These are phyloP conservation scores for Cutaneotrichosporon sp. DNA, from an alignment of 1,284 basidiomycete species.

Conservation along the genomic window DNA sequence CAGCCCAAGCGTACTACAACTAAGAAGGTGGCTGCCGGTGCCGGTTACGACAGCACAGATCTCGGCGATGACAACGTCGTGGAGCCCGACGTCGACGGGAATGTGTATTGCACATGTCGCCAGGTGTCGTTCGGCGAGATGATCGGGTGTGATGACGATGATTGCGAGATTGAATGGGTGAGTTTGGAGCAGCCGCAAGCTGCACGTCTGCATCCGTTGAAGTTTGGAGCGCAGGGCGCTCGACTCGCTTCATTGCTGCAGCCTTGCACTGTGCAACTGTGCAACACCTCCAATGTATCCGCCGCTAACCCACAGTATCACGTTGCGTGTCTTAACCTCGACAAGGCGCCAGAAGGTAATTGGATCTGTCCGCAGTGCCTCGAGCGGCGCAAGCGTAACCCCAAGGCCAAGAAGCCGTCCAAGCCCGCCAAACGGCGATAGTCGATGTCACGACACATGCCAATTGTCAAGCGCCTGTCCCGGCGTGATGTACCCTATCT, in stretches of 20 bases:
- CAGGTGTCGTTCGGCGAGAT: conserved; percentile 76
- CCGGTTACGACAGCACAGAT: conserved; percentile 25
- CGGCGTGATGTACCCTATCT: not conserved
- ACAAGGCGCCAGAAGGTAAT: conserved; percentile 63
- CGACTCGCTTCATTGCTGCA: too few species aligned
- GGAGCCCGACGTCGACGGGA: conserved; percentile 57
- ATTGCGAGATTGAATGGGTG: conserved; percentile 92
- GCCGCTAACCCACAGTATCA: conserved; percentile 63
- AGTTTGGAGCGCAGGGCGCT: not conserved
- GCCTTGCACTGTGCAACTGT: too few species aligned
- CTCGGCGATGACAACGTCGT: conserved; percentile 37
- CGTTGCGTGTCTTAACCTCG: conserved; percentile 69
- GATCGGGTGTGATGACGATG: conserved; percentile 91
- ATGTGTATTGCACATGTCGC: conserved; percentile 83
- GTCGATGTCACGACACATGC: too few species aligned
- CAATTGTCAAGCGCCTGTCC: too few species aligned
- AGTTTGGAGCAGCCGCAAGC: conserved; percentile 45
- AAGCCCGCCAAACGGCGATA: conserved; percentile 13
- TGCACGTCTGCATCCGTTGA: not conserved
- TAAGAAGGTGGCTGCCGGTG: conserved; percentile 9
- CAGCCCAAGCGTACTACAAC: conserved; percentile 18
- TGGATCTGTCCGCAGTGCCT: conserved; percentile 70
- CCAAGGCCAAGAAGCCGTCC: conserved; percentile 27
- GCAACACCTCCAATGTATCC: not conserved
- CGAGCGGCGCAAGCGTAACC: conserved; percentile 34